Conservation (phyloP, 2,329 filamentous ascomycete species). For the Pseudopithomyces maydicus region DNA sequence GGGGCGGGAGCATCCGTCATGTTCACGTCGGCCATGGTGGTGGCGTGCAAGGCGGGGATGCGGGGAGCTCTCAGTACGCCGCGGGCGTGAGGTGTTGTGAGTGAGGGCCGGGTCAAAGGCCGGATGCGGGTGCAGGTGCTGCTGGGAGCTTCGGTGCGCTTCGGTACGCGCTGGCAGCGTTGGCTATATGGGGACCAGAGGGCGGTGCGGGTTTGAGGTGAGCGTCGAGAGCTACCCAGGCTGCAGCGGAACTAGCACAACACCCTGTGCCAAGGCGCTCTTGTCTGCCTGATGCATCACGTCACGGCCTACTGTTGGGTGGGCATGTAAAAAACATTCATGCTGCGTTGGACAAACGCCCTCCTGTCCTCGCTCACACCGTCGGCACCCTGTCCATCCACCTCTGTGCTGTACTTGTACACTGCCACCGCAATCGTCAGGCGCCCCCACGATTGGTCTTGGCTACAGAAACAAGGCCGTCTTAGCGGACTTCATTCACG, state of each 20-base stretch:
- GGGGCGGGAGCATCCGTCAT: conserved; percentile 79
- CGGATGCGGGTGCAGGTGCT: no score
- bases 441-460: conserved; percentile 10
- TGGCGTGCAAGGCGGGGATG: conserved; percentile 24
- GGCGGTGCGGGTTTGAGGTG: neutral
- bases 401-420: conserved; percentile 4
- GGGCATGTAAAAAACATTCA: neutral
- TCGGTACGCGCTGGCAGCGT: no score
- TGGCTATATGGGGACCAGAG: neutral
- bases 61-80: conserved; percentile 17
- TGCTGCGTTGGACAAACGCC: no score
- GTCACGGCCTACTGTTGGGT: no score
- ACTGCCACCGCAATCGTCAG: conserved; percentile 25
- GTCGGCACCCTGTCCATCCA: neutral
- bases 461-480: conserved; percentile 2
- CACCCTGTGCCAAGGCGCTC: conserved; percentile 1
- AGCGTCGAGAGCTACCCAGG: neutral
- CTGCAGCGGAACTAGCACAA: neutral
- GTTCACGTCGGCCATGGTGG: conserved; percentile 87
- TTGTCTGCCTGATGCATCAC: neutral
- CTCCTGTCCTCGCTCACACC: neutral
- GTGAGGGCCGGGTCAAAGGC: neutral
- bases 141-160: conserved; percentile 9
- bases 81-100: neutral
- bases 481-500: conserved; percentile 4